These are phyloP conservation scores for Trichophyton benhamiae DNA, from an alignment of 2,329 filamentous ascomycete genomes.

Conservation along the genomic window DNA sequence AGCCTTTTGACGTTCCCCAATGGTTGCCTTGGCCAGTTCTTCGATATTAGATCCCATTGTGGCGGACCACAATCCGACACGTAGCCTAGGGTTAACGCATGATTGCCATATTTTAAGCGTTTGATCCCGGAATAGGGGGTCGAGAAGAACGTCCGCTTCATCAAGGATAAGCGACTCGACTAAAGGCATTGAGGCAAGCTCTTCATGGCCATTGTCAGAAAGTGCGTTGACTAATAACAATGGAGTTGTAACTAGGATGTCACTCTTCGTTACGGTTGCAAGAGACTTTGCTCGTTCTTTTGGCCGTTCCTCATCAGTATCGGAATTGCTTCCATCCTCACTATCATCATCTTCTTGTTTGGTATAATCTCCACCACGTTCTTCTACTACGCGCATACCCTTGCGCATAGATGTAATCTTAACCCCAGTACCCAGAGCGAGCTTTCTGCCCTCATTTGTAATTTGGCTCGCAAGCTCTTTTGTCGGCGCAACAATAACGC, in stretches of 20 bases:
- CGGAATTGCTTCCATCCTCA: slow-evolving; percentile 26
- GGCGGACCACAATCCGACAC: slow-evolving; percentile 81
- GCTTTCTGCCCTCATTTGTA: slow-evolving; percentile 68
- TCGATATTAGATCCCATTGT: slow-evolving; percentile 95
- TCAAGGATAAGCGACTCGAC: slow-evolving; percentile 71
- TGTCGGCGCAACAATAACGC: slow-evolving; percentile 65
- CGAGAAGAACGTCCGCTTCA: slow-evolving; percentile 88
- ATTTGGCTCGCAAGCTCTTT: slow-evolving; percentile 74
- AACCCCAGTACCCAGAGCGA: slow-evolving; percentile 63
- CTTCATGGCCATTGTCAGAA: slow-evolving; percentile 35
- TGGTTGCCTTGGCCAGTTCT: slow-evolving; percentile 56
- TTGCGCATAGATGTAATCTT: slow-evolving; percentile 75
- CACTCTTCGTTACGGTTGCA: slow-evolving; percentile 53
- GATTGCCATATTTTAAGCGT: slow-evolving; percentile 74
- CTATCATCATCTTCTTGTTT: slow-evolving; percentile 25
- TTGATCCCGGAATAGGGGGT: slow-evolving; percentile 80
- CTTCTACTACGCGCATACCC: slow-evolving; percentile 57
- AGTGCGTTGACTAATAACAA: slow-evolving; percentile 66
- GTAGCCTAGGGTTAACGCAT: slow-evolving; percentile 57
- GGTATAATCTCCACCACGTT: slow-evolving; percentile 28
- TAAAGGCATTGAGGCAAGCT: slow-evolving; percentile 44
- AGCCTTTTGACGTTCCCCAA: slow-evolving; percentile 42
- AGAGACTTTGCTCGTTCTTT: slow-evolving; percentile 17
- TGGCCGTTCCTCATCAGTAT: slow-evolving; percentile 5
- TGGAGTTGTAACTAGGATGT: slow-evolving; percentile 71